Percentiles rank a stretch among this genome's conserved stretches.
phyloP scores from a whole-genome alignment of 2,329 filamentous ascomycete species.

The Ascochyta clinopodiicola region DNA sequence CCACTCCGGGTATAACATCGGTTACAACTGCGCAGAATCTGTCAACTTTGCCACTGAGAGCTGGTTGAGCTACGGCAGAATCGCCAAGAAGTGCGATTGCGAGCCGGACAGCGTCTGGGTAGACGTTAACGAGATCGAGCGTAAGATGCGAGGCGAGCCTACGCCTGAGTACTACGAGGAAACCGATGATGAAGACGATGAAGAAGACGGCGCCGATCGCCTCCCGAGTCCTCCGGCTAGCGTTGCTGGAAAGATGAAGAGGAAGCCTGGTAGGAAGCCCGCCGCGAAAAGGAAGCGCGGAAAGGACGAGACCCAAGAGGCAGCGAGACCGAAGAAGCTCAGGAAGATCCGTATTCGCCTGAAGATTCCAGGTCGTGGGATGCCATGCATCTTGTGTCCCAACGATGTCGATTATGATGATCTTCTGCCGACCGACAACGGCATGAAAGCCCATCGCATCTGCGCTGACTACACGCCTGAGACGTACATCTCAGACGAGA shows the following conservation, averaged over 20 bases:
- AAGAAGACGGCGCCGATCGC: slow-evolving; percentile 63
- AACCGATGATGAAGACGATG: slow-evolving; percentile 70
- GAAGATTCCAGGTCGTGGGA: slow-evolving; percentile 73
- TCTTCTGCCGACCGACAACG: slow-evolving; percentile 86
- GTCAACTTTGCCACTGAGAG: slow-evolving; percentile 97
- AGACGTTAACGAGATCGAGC: slow-evolving; percentile 93
- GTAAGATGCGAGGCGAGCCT: slow-evolving; percentile 85
- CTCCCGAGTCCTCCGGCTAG: slow-evolving; percentile 80
- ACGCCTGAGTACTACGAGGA: slow-evolving; percentile 83
- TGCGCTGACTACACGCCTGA: slow-evolving; percentile 93
- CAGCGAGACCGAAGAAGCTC: slow-evolving; percentile 70
- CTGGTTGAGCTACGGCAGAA: slow-evolving; percentile 93
- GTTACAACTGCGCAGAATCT: slow-evolving; percentile 98
- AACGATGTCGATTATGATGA: slow-evolving; percentile 84
- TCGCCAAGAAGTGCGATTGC: slow-evolving; percentile 96
- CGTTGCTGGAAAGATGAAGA: slow-evolving; percentile 72
- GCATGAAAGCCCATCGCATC: slow-evolving; percentile 82
- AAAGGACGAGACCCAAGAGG: slow-evolving; percentile 49
- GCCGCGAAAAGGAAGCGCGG: slow-evolving; percentile 64
- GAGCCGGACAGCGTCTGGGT: slow-evolving; percentile 99
- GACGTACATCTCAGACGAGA: slow-evolving; percentile 83
- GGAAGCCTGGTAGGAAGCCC: slow-evolving; percentile 74
- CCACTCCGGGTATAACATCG: slow-evolving; percentile 96
- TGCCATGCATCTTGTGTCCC: slow-evolving; percentile 90
- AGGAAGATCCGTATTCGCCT: slow-evolving; percentile 75